Percentiles rank a stretch among this genome's conserved stretches.
These are phyloP conservation scores for Beauveria scarabaeidicola DNA, from an alignment of 2,329 filamentous ascomycete species.

Conservation along the genomic window DNA sequence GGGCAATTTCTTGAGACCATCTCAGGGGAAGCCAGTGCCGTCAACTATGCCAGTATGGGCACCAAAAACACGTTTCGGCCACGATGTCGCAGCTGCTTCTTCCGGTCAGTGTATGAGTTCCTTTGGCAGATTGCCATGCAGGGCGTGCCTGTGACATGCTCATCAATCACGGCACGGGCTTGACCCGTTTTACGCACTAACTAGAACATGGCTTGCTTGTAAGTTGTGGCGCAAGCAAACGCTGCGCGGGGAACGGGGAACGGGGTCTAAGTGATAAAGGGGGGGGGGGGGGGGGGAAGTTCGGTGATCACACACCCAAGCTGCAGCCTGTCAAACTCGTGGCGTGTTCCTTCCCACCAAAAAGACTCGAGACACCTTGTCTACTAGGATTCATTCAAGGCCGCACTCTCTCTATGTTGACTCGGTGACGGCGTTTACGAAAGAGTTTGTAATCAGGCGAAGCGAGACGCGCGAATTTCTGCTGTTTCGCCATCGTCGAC, in stretches of 20 bases:
- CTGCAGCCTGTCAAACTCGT: background rate
- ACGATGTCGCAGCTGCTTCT: background rate
- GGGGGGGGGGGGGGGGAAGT: background rate
- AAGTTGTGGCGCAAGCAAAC: constrained; percentile 7
- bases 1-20: background rate
- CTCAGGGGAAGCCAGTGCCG: background rate
- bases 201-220: constrained; percentile 2
- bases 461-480: background rate
- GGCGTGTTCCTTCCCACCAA: background rate
- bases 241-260: constrained; percentile 4
- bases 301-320: constrained; percentile 1
- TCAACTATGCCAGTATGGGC: background rate
- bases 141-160: background rate
- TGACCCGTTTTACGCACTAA: constrained; percentile 5
- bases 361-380: background rate
- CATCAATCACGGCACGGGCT: background rate
- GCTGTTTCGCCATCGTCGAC: background rate
- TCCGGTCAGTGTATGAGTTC: background rate
- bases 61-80: background rate
- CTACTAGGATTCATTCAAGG: background rate
- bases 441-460: background rate
- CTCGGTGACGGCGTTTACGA: background rate
- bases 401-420: background rate
- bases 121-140: background rate
- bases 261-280: constrained; percentile 1